A percentile compares a stretch with the other conserved stretches of the same genome.
Conservation (phyloP, 2,329 filamentous ascomycete species). For the Botryotinia narcissicola region DNA sequence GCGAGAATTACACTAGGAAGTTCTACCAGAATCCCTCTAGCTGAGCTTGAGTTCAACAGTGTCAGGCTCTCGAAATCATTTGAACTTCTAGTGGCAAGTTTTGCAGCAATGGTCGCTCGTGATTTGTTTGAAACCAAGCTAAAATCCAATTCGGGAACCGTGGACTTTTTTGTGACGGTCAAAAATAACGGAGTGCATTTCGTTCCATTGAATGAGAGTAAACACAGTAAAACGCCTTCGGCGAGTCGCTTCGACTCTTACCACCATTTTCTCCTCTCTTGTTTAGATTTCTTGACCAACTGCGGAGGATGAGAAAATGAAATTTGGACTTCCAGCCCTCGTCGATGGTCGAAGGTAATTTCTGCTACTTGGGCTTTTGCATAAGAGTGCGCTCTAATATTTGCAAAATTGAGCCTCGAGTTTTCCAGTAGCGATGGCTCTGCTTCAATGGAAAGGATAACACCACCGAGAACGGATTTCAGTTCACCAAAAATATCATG, state of each 20-base stretch:
- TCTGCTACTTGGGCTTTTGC: not conserved
- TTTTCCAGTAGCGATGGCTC: conserved; percentile 25
- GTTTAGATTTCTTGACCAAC: not conserved
- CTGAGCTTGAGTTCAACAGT: not conserved
- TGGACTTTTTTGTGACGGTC: not conserved
- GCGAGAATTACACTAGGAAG: conserved; percentile 10
- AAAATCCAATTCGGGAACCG: not conserved
- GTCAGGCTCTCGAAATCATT: not conserved
- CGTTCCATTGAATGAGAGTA: not conserved
- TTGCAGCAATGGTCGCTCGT: not conserved
- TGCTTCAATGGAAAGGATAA: conserved; percentile 30
- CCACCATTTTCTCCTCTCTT: not conserved
- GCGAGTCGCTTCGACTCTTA: not conserved
- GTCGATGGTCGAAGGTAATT: not conserved
- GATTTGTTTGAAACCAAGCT: not conserved
- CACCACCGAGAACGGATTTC: conserved; percentile 10
- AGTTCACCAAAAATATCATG: conserved; percentile 35
- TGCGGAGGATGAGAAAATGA: not conserved
- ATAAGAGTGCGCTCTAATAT: not conserved
- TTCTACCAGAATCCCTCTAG: not conserved
- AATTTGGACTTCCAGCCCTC: not conserved
- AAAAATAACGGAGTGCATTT: not conserved
- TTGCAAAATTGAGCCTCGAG: conserved; percentile 25
- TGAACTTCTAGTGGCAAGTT: not conserved
- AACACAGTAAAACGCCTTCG: not conserved